Evolutionary conservation across 495 filamentous ascomycete species (phyloP).

Genomic region (Elaphomyces granulatus): DNA sequence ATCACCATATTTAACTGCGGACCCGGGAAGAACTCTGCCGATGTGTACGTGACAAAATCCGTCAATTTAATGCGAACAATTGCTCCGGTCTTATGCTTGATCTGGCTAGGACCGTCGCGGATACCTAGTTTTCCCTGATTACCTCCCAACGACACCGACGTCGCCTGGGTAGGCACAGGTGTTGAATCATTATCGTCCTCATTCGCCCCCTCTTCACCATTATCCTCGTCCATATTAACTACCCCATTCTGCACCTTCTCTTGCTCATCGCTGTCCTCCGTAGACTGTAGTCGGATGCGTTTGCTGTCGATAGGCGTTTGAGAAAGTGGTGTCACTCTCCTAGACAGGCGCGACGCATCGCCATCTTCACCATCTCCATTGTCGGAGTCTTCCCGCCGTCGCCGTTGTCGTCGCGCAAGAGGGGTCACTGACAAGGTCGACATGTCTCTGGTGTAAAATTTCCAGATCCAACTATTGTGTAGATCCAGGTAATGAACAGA

Average conservation of each 20-base stretch:
- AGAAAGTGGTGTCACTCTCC: constrained; percentile 10
- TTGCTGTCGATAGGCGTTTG: constrained; percentile 18
- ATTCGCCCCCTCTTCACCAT: constrained; percentile 4
- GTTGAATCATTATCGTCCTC: not conserved
- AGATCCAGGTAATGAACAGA: no score
- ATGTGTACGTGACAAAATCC: constrained; percentile 94
- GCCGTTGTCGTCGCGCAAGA: constrained; percentile 23
- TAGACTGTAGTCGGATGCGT: constrained; percentile 17
- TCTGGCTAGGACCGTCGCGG: constrained; percentile 1
- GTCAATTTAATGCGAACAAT: constrained; percentile 75
- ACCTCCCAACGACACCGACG: not conserved
- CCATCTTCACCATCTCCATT: constrained; percentile 18
- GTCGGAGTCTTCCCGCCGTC: constrained; percentile 8
- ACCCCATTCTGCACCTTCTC: constrained; percentile 6
- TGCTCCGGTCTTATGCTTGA: constrained; percentile 58
- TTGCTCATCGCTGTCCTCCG: constrained; percentile 4
- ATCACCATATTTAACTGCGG: constrained; percentile 98
- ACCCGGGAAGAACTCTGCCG: constrained; percentile 76
- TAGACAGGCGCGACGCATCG: constrained; percentile 9
- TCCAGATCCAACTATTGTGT: no score
- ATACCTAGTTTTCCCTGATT: not conserved
- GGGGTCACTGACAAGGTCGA: no score
- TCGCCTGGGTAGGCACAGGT: constrained; percentile 1
- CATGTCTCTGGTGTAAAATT: no score
- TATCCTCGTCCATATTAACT: constrained; percentile 3